phyloP scores from a whole-genome alignment of 2,329 filamentous ascomycete genomes.

The Fusarium napiforme region DNA sequence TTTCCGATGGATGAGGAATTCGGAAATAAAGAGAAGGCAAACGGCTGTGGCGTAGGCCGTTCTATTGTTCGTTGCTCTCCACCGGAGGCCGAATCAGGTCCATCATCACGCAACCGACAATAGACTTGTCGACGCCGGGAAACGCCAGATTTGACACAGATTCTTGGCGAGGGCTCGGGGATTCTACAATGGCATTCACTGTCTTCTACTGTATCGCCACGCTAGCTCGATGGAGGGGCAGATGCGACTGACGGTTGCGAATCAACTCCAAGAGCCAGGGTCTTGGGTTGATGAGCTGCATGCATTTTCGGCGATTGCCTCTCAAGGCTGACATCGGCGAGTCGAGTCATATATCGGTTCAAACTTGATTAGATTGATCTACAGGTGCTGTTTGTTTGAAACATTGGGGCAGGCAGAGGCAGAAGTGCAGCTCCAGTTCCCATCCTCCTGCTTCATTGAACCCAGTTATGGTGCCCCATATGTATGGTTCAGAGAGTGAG shows the following conservation, averaged over 20 bases:
- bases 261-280: slow-evolving; percentile 7
- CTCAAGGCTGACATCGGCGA: slow-evolving; percentile 4
- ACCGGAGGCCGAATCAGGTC: neutral
- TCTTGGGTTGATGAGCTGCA: slow-evolving; percentile 14
- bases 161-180: slow-evolving; percentile 3
- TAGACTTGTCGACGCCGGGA: neutral
- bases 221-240: slow-evolving; percentile 6
- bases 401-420: neutral
- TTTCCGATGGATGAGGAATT: slow-evolving; percentile 7
- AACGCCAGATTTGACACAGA: neutral
- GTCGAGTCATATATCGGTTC: neutral
- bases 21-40: slow-evolving; percentile 16
- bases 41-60: slow-evolving; percentile 18
- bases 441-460: neutral
- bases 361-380: slow-evolving; percentile 1
- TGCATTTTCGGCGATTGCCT: slow-evolving; percentile 18
- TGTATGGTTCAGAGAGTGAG: neutral
- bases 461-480: slow-evolving; percentile 10
- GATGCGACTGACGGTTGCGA: neutral
- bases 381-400: slow-evolving; percentile 2
- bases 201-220: neutral
- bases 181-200: slow-evolving; percentile 3
- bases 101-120: neutral
- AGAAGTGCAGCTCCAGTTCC: neutral
- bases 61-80: slow-evolving; percentile 10